Percentiles rank a stretch among this genome's conserved stretches.
These are phyloP conservation scores for Colletotrichum salicis DNA, from an alignment of 2,329 filamentous ascomycete genomes.

Conservation along the genomic window DNA sequence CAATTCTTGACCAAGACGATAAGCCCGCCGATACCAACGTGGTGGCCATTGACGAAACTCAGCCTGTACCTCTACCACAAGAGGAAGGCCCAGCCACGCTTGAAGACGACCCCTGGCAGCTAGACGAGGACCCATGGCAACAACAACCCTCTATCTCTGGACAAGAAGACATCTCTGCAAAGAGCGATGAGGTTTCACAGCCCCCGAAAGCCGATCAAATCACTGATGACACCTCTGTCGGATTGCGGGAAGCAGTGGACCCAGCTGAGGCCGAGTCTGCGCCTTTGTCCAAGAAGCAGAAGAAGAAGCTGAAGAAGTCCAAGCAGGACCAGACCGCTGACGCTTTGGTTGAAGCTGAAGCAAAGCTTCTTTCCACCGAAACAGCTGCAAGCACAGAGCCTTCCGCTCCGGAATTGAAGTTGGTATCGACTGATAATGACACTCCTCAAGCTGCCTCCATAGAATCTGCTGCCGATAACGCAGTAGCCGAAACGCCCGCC, in stretches of 20 bases:
- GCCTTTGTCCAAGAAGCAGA: slow-evolving; percentile 38
- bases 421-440: background rate
- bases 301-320: slow-evolving; percentile 38
- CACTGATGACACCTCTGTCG: background rate
- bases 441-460: background rate
- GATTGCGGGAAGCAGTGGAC: background rate
- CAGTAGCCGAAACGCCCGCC: background rate
- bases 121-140: background rate
- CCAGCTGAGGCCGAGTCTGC: slow-evolving; percentile 5
- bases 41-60: background rate
- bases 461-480: slow-evolving; percentile 2
- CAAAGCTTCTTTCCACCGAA: slow-evolving; percentile 14
- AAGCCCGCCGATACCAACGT: background rate
- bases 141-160: background rate
- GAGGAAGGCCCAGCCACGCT: background rate
- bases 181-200: background rate
- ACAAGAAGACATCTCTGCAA: too few relatives aligned
- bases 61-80: background rate
- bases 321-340: slow-evolving; percentile 33
- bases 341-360: background rate
- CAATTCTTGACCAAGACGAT: background rate
- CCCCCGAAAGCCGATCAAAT: background rate
- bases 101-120: background rate
- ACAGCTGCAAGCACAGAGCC: background rate
- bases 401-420: background rate